Evolutionary conservation across 1,139 yeast genomes (phyloP).

Genomic region (Eremothecium sinecaudum): DNA sequence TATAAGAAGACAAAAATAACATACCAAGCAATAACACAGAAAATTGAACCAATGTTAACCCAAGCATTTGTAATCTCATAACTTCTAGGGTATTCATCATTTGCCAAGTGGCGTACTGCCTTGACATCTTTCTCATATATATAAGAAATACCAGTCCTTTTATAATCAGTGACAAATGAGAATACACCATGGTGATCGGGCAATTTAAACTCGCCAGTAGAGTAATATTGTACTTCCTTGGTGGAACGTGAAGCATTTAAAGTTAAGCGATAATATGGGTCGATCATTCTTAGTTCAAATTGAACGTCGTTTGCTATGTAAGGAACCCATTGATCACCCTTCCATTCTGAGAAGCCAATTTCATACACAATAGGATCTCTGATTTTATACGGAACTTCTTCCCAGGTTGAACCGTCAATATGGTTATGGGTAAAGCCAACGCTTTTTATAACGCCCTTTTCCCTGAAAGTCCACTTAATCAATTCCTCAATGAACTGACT

Average conservation of each 20-base stretch:
- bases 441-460: constrained; percentile 53
- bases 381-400: constrained; percentile 52
- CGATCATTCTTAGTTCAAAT: constrained; percentile 80
- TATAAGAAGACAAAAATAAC: constrained; percentile 60
- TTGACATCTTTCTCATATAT: constrained; percentile 59
- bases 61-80: constrained; percentile 92
- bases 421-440: constrained; percentile 41
- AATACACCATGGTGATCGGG: constrained; percentile 98
- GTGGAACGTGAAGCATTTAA: constrained; percentile 34
- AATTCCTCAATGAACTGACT: constrained; percentile 40
- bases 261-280: constrained; percentile 83
- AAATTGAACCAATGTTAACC: constrained; percentile 73
- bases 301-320: constrained; percentile 54
- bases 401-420: constrained; percentile 39
- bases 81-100: constrained; percentile 88
- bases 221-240: constrained; percentile 32
- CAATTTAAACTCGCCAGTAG: constrained; percentile 49
- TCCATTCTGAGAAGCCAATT: constrained; percentile 60
- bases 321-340: constrained; percentile 58
- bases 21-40: constrained; percentile 67
- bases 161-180: constrained; percentile 72
- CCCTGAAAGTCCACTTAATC: constrained; percentile 68
- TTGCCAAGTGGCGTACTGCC: constrained; percentile 88
- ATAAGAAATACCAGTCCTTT: constrained; percentile 68
- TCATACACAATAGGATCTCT: constrained; percentile 59